Conservation (phyloP, 345 rosid species). For the Pistacia vera region DNA sequence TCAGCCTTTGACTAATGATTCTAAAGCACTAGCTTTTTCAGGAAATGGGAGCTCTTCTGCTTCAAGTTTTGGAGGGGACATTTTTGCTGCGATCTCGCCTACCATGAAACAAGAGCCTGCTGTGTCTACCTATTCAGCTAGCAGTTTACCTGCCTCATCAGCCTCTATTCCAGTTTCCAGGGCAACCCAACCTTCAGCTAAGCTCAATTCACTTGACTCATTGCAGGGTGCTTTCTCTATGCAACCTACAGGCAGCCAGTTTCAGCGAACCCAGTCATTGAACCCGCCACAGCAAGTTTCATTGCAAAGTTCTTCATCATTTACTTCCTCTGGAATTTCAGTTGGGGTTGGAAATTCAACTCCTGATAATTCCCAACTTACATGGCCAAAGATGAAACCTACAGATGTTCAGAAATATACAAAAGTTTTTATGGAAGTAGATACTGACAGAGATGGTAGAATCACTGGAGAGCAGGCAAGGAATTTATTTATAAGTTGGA, state of each 20-base stretch:
- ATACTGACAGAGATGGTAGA: constrained; percentile 92
- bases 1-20: constrained; percentile 38
- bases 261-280: constrained; percentile 47
- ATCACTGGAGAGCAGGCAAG: constrained; percentile 94
- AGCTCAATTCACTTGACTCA: constrained; percentile 68
- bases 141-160: constrained; percentile 41
- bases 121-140: constrained; percentile 41
- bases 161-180: constrained; percentile 52
- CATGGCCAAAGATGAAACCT: constrained; percentile 92
- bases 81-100: constrained; percentile 53
- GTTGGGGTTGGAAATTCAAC: constrained; percentile 55
- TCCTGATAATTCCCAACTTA: constrained; percentile 54
- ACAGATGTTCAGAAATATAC: constrained; percentile 87
- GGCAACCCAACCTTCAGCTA: constrained; percentile 51
- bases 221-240: constrained; percentile 63
- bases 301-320: constrained; percentile 51
- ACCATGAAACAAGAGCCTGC: constrained; percentile 53
- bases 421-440: constrained; percentile 93
- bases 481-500: constrained; percentile 94
- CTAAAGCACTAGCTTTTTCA: constrained; percentile 55
- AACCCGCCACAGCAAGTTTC: constrained; percentile 54
- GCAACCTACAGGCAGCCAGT: constrained; percentile 65
- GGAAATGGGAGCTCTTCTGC: constrained; percentile 58
- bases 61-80: constrained; percentile 54
- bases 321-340: constrained; percentile 51